These are phyloP conservation scores for Collybiopsis luxurians DNA, from an alignment of 768 basidiomycete species.

Conservation along the genomic window DNA sequence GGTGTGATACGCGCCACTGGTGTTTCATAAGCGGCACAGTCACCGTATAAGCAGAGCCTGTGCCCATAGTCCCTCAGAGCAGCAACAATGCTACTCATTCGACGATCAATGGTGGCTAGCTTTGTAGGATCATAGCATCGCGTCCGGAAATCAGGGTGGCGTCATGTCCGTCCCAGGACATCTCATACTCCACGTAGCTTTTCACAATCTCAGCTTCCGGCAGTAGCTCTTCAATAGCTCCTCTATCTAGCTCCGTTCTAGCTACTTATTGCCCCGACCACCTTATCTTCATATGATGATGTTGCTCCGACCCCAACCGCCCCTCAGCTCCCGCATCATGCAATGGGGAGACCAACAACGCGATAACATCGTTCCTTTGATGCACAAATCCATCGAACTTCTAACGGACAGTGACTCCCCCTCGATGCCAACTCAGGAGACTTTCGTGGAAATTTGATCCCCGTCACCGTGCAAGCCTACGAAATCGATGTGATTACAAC, in stretches of 20 bases:
- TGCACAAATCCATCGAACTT: slow-evolving; percentile 14
- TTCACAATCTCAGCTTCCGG: slow-evolving; percentile 17
- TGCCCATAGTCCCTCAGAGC: slow-evolving; percentile 14
- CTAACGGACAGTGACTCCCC: slow-evolving; percentile 19
- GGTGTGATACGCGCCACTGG: too few relatives aligned
- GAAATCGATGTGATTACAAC: slow-evolving; percentile 21
- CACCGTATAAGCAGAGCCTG: slow-evolving; percentile 12
- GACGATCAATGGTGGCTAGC: slow-evolving; percentile 11
- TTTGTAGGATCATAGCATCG: slow-evolving; percentile 16
- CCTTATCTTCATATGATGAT: neutral
- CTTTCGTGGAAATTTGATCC: slow-evolving; percentile 20
- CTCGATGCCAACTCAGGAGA: slow-evolving; percentile 16
- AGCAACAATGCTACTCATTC: slow-evolving; percentile 15
- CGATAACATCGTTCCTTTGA: slow-evolving; percentile 18
- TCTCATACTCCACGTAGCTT: too few relatives aligned
- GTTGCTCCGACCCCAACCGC: too few relatives aligned
- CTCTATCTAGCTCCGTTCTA: neutral
- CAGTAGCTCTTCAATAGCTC: neutral
- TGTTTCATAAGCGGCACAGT: slow-evolving; percentile 21
- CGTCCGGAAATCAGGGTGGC: slow-evolving; percentile 13
- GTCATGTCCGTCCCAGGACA: too few relatives aligned
- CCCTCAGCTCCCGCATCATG: slow-evolving; percentile 2
- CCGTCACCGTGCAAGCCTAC: slow-evolving; percentile 12
- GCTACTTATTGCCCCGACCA: too few relatives aligned
- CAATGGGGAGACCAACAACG: slow-evolving; percentile 10